Percentiles rank a stretch among this genome's conserved stretches.
Evolutionary conservation across 768 basidiomycete species (phyloP).

Genomic region (Rhizopogon vinicolor): DNA sequence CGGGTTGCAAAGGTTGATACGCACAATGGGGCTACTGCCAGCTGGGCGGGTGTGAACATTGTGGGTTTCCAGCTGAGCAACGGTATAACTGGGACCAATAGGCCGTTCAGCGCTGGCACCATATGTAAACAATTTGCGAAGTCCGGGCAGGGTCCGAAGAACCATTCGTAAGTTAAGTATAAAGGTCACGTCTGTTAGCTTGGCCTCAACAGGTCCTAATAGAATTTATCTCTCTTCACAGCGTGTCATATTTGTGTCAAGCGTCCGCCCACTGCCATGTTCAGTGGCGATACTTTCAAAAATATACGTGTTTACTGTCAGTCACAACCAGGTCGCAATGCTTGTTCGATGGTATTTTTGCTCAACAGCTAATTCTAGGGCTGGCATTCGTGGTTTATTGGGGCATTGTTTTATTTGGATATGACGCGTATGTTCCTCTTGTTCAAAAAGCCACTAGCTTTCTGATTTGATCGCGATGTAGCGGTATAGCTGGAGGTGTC

Average conservation of each 20-base stretch:
- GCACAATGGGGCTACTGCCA: too few relatives aligned
- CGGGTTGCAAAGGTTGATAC: too few relatives aligned
- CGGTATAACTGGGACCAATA: too few relatives aligned
- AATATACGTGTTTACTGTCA: constrained; percentile 67
- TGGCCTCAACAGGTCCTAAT: not conserved
- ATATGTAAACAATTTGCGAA: too few relatives aligned
- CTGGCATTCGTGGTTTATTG: constrained; percentile 71
- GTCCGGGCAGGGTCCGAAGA: too few relatives aligned
- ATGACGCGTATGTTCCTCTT: constrained; percentile 51
- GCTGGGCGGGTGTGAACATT: too few relatives aligned
- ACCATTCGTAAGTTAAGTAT: too few relatives aligned
- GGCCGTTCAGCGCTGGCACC: too few relatives aligned
- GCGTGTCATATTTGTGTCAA: not conserved
- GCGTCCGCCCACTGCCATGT: not conserved
- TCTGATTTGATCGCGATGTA: constrained; percentile 12
- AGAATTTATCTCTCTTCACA: not conserved
- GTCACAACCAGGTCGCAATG: constrained; percentile 12
- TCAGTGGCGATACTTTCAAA: constrained; percentile 21
- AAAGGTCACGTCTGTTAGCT: not conserved
- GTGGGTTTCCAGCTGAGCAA: too few relatives aligned
- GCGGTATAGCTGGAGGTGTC: constrained; percentile 67
- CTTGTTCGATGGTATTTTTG: not conserved
- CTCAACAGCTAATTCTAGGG: constrained; percentile 37
- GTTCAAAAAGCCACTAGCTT: not conserved
- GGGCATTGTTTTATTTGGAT: constrained; percentile 82